Evolutionary conservation across 2,329 filamentous ascomycete genomes (phyloP).

Genomic region (Thermomyces lanuginosus): DNA sequence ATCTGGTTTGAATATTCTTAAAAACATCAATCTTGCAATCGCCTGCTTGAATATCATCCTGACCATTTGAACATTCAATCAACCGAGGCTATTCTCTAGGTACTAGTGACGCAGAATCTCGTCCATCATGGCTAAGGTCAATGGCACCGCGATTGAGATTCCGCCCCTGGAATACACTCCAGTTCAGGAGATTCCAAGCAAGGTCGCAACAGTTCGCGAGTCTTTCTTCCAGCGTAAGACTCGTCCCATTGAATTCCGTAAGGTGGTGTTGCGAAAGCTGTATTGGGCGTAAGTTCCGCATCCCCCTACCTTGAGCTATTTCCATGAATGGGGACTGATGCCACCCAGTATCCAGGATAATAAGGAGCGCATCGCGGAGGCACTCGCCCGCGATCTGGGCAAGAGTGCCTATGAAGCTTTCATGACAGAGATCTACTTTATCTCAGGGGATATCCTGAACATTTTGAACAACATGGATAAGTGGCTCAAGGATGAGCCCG

Average conservation of each 20-base stretch:
- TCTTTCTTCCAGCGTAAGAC: slow-evolving; percentile 71
- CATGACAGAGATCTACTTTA: slow-evolving; percentile 60
- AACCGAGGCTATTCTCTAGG: too few species aligned
- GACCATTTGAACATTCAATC: too few species aligned
- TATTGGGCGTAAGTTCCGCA: slow-evolving; percentile 59
- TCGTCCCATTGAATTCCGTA: slow-evolving; percentile 63
- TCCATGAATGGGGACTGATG: not conserved
- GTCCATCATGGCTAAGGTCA: too few species aligned
- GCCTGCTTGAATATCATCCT: too few species aligned
- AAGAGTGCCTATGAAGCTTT: slow-evolving; percentile 62
- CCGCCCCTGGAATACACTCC: slow-evolving; percentile 43
- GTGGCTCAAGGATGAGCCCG: slow-evolving; percentile 68
- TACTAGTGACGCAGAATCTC: too few species aligned
- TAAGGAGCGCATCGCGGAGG: slow-evolving; percentile 53
- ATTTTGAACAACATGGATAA: slow-evolving; percentile 60
- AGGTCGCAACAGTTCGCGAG: slow-evolving; percentile 44
- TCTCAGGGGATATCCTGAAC: slow-evolving; percentile 66
- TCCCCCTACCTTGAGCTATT: not conserved
- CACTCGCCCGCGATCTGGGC: slow-evolving; percentile 59
- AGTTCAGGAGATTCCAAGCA: slow-evolving; percentile 47
- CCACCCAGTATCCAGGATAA: slow-evolving; percentile 51
- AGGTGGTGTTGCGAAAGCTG: slow-evolving; percentile 76
- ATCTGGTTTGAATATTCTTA: too few species aligned
- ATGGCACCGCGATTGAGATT: slow-evolving; percentile 12
- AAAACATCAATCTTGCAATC: too few species aligned